Evolutionary conservation across 805 yeast genomes (phyloP).

Genomic region (Lachancea mirantina): DNA sequence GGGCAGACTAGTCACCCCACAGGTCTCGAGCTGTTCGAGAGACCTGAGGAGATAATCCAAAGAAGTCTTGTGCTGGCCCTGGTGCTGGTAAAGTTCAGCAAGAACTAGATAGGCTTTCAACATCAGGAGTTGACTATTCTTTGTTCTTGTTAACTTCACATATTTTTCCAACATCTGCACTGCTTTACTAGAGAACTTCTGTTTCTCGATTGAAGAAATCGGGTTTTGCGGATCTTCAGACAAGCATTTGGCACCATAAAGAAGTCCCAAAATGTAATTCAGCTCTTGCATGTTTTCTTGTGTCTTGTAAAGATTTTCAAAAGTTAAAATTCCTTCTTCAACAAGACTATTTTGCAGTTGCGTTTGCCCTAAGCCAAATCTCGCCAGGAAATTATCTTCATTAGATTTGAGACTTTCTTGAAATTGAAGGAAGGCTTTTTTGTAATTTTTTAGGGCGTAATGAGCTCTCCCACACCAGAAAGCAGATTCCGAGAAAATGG

Average conservation of each 20-base stretch:
- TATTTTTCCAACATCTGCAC: slow-evolving; percentile 63
- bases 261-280: slow-evolving; percentile 64
- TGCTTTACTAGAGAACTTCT: slow-evolving; percentile 41
- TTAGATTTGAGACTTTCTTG: slow-evolving; percentile 62
- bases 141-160: slow-evolving; percentile 50
- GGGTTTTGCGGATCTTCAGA: slow-evolving; percentile 9
- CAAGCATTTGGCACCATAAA: slow-evolving; percentile 50
- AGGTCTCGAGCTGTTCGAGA: slow-evolving; percentile 38
- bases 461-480: slow-evolving; percentile 85
- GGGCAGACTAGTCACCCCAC: slow-evolving; percentile 35
- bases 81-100: slow-evolving; percentile 61
- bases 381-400: slow-evolving; percentile 59
- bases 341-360: slow-evolving; percentile 64
- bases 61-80: slow-evolving; percentile 56
- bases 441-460: slow-evolving; percentile 51
- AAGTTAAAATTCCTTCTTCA: slow-evolving; percentile 80
- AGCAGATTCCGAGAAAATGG: slow-evolving; percentile 51
- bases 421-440: slow-evolving; percentile 65
- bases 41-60: slow-evolving; percentile 57
- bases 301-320: slow-evolving; percentile 62
- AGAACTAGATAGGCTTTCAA: slow-evolving; percentile 62
- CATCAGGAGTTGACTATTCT: slow-evolving; percentile 48
- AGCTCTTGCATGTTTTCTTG: slow-evolving; percentile 69
- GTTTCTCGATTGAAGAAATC: slow-evolving; percentile 12
- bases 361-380: slow-evolving; percentile 80